phyloP scores from a whole-genome alignment of 129 eudicot species.

The Helichrysum umbraculigerum region DNA sequence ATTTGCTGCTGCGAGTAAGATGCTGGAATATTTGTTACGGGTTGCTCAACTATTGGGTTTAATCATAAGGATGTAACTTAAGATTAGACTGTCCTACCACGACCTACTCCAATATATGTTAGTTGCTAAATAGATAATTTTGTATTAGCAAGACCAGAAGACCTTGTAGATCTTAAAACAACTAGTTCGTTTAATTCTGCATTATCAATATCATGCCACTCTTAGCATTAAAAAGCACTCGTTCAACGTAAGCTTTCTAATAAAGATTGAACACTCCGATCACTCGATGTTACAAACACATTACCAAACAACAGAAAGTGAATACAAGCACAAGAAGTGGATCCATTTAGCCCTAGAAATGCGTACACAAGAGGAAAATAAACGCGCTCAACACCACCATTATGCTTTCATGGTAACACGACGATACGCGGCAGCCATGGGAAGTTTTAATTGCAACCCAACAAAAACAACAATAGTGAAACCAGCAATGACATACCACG shows the following conservation, averaged over 20 bases:
- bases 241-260: neutral
- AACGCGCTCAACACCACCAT: neutral
- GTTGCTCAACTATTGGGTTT: neutral
- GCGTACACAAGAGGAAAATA: neutral
- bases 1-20: no score
- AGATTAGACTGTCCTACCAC: neutral
- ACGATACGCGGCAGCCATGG: neutral
- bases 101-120: neutral
- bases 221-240: neutral
- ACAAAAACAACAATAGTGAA: neutral
- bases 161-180: neutral
- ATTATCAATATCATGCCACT: neutral
- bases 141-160: no score
- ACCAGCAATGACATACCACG: conserved; percentile 25
- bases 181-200: neutral
- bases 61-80: neutral
- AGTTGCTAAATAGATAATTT: neutral
- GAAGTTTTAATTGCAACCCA: neutral
- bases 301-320: neutral
- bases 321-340: neutral
- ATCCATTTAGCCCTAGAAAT: neutral
- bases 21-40: no score
- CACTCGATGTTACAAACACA: neutral
- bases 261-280: neutral
- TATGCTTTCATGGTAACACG: neutral